Evolutionary conservation across 2,329 filamentous ascomycete species (phyloP), one percentile per base, ranked within the genome.

Genomic region (Huntiella savannae): DNA sequence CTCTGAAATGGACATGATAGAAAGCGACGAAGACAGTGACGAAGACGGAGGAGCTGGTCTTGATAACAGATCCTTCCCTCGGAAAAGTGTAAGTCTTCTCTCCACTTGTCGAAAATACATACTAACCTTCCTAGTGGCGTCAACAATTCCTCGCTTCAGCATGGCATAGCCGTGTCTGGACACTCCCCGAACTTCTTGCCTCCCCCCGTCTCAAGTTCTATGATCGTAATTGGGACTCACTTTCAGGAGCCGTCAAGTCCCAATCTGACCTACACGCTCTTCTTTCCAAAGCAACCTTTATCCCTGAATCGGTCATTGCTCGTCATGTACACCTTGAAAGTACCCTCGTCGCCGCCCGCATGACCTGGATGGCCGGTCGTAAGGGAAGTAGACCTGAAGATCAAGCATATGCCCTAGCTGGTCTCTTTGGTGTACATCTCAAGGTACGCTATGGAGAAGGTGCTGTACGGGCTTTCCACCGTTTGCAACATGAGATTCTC

Each of bases 391-490:
- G 55, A 5, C 32, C 40, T 40, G 55, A 60, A 34, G 58, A 62
- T 45, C 43, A 52, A 13, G 57, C 58, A 0, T 61, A 60, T 48
- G 56, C 57, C n/a, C 46, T 61, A 1, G 42, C 61, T 3, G 59
- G 59, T 0, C 32, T 60, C 1, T 60, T 61, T 32, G 53, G 53
- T 22, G 50, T 61, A 16, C 56, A 54, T 16, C 58, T 62, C 52
- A 54, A 58, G 4, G 41, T 60, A 35, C 50, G 60, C 2, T 59
- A 60, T 17, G 58, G 59, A 5, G 59, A 61, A 43, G 57, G 58
- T 11, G 42, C 38, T 5, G 51, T 51, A 36, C 43, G 40, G 8
- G 55, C 58, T 1, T 60, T 59, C 39, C 35, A 52, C 32, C 47
- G 57, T 11, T 54, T 60, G 1, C 55, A 59, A 44, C 48, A 56